Conservation (phyloP, 306 rosid species). For the Gillenia trifoliata region DNA sequence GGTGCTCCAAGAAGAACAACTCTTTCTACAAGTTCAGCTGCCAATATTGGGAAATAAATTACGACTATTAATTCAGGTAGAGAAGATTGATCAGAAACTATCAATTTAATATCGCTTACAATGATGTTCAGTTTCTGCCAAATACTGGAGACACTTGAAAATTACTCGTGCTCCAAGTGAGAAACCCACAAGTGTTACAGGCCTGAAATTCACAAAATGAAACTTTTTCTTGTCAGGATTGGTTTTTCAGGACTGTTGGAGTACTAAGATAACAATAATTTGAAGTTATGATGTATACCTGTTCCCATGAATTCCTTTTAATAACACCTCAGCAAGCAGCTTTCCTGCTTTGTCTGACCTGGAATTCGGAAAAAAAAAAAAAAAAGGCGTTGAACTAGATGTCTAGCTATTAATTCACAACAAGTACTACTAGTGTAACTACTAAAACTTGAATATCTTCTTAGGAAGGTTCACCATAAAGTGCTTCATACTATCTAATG, state of each 20-base stretch:
- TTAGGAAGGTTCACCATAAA: background rate
- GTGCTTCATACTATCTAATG: background rate
- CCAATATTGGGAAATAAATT: constrained; percentile 6
- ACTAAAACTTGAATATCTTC: background rate
- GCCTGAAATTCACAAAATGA: constrained; percentile 30
- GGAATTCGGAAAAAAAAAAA: constrained; percentile 11
- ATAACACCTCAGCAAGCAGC: constrained; percentile 43
- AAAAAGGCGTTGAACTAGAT: background rate
- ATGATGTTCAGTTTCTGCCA: constrained; percentile 34
- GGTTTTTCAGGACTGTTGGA: background rate
- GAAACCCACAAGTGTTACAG: constrained; percentile 51
- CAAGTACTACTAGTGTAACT: background rate
- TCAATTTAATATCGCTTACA: constrained; percentile 17
- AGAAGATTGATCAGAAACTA: constrained; percentile 1
- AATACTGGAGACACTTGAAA: constrained; percentile 43
- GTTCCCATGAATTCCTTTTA: constrained; percentile 49
- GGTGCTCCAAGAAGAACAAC: constrained; percentile 55
- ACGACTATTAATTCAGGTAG: background rate
- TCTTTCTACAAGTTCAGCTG: constrained; percentile 47
- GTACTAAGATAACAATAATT: background rate
- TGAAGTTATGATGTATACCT: constrained; percentile 18
- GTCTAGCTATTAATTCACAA: background rate
- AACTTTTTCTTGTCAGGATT: background rate
- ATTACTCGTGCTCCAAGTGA: constrained; percentile 50
- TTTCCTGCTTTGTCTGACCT: constrained; percentile 56